Evolutionary conservation across 2,329 filamentous ascomycete genomes (phyloP).

Genomic region (Xylaria sp.): DNA sequence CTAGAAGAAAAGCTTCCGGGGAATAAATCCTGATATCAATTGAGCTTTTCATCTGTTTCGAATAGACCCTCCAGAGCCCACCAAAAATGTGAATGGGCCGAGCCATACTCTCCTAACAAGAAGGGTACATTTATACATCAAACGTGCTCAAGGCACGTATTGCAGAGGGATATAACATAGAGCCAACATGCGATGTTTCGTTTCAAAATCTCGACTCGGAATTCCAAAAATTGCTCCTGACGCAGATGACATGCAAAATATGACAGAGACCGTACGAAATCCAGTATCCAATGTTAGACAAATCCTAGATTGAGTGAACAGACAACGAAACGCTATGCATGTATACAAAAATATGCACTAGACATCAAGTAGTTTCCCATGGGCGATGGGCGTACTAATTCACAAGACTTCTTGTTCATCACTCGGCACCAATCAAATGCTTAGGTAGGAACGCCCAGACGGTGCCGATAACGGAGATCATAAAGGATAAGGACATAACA

Average conservation of each 20-base stretch:
- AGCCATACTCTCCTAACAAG: too few species aligned
- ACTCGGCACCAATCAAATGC: conserved; percentile 64
- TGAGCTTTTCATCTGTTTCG: too few species aligned
- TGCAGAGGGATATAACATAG: too few species aligned
- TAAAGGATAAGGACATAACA: conserved; percentile 71
- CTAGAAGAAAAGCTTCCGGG: too few species aligned
- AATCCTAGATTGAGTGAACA: neutral
- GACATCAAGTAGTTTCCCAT: too few species aligned
- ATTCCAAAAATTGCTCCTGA: neutral
- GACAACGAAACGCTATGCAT: neutral
- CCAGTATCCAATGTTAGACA: neutral
- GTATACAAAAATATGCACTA: too few species aligned
- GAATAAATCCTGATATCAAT: too few species aligned
- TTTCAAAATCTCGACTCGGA: neutral
- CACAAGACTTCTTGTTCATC: neutral
- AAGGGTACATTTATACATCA: too few species aligned
- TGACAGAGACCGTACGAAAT: neutral
- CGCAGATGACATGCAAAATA: neutral
- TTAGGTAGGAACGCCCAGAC: conserved; percentile 88
- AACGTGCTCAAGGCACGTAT: too few species aligned
- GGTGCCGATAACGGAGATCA: conserved; percentile 78
- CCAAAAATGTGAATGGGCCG: too few species aligned
- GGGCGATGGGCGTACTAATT: neutral
- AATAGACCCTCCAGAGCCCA: too few species aligned
- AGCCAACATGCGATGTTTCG: neutral